Conservation (phyloP, 176 grass and related monocot species). For the Elymus sibiricus region DNA sequence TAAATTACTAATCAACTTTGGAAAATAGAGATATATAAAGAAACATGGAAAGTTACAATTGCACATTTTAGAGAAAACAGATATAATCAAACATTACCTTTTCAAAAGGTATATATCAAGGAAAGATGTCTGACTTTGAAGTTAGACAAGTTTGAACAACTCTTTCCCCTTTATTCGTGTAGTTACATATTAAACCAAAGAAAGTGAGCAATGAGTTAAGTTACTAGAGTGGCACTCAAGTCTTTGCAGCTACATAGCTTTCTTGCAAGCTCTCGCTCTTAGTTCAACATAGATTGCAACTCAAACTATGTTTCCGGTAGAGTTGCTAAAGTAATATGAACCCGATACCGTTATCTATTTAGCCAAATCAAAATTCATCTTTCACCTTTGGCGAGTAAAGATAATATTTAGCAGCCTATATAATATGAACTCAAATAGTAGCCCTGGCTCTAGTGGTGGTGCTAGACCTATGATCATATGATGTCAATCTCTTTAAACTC, state of each 20-base stretch:
- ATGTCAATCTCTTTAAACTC: too few relatives aligned
- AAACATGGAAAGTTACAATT: not conserved
- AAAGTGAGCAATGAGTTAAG: not conserved
- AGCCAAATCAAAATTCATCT: too few relatives aligned
- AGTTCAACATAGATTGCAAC: not conserved
- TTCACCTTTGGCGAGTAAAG: too few relatives aligned
- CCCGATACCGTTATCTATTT: too few relatives aligned
- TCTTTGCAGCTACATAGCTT: not conserved
- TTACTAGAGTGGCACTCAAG: not conserved
- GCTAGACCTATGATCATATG: too few relatives aligned
- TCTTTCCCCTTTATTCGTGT: not conserved
- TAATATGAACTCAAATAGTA: too few relatives aligned
- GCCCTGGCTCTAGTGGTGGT: too few relatives aligned
- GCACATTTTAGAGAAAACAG: not conserved
- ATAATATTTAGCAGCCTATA: too few relatives aligned
- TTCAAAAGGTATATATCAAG: not conserved
- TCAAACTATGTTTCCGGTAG: not conserved
- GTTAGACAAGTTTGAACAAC: not conserved
- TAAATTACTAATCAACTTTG: not conserved
- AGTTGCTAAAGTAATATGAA: not conserved
- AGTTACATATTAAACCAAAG: not conserved
- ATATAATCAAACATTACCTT: not conserved
- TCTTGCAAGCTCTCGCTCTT: not conserved
- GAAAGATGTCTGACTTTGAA: not conserved
- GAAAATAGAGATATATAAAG: not conserved